These are phyloP conservation scores for Myxozyma sirexii DNA, from an alignment of 805 yeast species.

Conservation along the genomic window DNA sequence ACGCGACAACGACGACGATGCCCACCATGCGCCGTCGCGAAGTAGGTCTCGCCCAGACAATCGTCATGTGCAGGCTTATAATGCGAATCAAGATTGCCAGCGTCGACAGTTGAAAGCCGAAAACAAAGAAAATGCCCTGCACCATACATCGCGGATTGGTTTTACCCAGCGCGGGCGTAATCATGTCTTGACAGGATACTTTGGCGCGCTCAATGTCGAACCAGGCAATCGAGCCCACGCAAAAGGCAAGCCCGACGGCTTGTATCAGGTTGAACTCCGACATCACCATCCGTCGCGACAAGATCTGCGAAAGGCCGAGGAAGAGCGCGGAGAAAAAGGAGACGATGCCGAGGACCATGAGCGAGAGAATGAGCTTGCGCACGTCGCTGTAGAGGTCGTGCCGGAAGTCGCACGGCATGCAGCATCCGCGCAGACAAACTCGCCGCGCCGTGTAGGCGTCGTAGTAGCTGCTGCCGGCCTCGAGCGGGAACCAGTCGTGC, in stretches of 20 bases:
- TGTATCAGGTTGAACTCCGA: slow-evolving; percentile 26
- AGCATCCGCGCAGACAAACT: slow-evolving; percentile 24
- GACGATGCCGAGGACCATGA: slow-evolving; percentile 23
- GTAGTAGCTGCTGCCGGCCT: background rate
- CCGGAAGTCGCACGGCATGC: slow-evolving; percentile 28
- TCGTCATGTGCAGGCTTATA: slow-evolving; percentile 13
- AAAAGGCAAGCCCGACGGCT: slow-evolving; percentile 16
- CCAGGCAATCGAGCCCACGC: slow-evolving; percentile 14
- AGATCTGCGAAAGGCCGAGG: slow-evolving; percentile 23
- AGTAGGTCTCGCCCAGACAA: slow-evolving; percentile 19
- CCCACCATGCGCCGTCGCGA: slow-evolving; percentile 5
- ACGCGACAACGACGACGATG: background rate
- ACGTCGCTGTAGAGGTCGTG: background rate
- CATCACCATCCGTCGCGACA: slow-evolving; percentile 28
- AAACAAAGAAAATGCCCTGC: slow-evolving; percentile 27
- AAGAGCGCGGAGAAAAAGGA: slow-evolving; percentile 21
- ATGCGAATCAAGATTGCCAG: slow-evolving; percentile 24
- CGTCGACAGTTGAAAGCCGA: slow-evolving; percentile 23
- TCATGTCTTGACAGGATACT: slow-evolving; percentile 18
- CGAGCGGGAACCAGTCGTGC: slow-evolving; percentile 15
- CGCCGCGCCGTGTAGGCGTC: slow-evolving; percentile 4
- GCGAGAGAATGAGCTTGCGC: slow-evolving; percentile 2
- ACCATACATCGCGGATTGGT: slow-evolving; percentile 22
- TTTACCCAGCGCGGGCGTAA: slow-evolving; percentile 24
- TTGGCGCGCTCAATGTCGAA: slow-evolving; percentile 17